Evolutionary conservation across 2,329 filamentous ascomycete species (phyloP), one percentile per base, ranked within the genome.

Genomic region (Cladosporium halotolerans): DNA sequence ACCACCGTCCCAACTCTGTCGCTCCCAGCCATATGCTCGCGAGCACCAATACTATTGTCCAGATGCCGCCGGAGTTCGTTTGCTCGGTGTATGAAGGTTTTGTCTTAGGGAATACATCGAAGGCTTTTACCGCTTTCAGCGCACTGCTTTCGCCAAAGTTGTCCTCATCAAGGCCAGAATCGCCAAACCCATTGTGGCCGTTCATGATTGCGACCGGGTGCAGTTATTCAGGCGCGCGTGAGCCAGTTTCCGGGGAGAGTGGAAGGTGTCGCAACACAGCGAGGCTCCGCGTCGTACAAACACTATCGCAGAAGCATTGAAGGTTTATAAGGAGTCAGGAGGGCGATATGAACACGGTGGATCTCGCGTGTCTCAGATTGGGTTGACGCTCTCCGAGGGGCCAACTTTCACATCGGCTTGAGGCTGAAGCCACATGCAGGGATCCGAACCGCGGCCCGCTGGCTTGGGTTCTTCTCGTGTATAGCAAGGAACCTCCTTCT

Each of bases 41-140:
- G 47, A 88, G 58, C 56, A 86, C 75, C 73, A 99, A 88, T 48
- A 84, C 80, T 45, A 96, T 80, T 18, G 93, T 97, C 88, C 91
- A 96, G 74, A 95, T 90, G 58, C 92, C 92, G 65, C 93, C 95
- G 64, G 87, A 86, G 36, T 86, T 81, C 32, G 89, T 95, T 60
- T 85, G 82, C 44, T 87, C 85, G 52, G 93, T 85, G 73, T 96
- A 99, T 66, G 92, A 89, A 13, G 91, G 83, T 76, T 97, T 97
- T 51, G 92, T 89, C 78, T 99, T 97, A 61, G 93, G 92, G 71
- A 99, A 99, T 60, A 91, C 92, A 76, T 99, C 93, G 72, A 99
- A 99, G 55, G 92, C 90, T 71, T 85, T 85, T 65, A 95, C 73
- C 54, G 78, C 70, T 50, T 69, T 72, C 55, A 78, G 64, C 53